phyloP scores from a whole-genome alignment of 2,329 filamentous ascomycete genomes.

The Paecilomyces variotii region DNA sequence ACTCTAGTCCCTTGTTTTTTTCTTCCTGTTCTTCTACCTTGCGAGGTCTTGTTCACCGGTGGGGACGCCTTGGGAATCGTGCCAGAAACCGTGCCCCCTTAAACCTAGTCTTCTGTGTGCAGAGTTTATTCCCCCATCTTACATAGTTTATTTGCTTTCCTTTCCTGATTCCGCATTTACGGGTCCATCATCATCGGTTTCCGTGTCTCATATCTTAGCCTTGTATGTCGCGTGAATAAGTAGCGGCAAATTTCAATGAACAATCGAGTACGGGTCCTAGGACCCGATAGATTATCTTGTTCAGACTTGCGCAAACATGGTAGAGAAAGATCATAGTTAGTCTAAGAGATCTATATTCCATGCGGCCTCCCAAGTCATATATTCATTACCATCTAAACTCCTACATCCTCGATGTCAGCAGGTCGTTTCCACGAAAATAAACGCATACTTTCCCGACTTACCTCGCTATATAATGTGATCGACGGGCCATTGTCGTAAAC shows the following conservation, averaged over 20 bases:
- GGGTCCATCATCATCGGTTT: background rate
- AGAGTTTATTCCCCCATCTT: background rate
- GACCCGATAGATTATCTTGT: background rate
- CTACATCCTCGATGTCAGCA: background rate
- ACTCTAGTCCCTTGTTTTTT: background rate
- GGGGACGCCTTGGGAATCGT: background rate
- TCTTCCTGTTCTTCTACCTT: background rate
- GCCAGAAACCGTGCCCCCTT: background rate
- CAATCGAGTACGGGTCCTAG: background rate
- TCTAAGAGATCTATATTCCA: background rate
- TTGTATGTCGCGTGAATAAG: background rate
- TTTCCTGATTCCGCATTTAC: background rate
- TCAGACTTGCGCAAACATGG: background rate
- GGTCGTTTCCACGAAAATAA: background rate
- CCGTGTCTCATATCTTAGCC: background rate
- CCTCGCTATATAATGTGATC: background rate
- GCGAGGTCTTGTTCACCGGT: background rate
- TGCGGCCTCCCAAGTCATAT: background rate
- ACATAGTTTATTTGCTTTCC: background rate
- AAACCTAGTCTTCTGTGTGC: background rate
- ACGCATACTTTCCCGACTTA: background rate
- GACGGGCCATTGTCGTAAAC: background rate
- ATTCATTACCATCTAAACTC: background rate
- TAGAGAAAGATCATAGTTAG: background rate
- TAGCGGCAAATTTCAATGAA: background rate